Evolutionary conservation across 208 protist genomes (phyloP).

Genomic region (Acanthamoeba lugdunensis): DNA sequence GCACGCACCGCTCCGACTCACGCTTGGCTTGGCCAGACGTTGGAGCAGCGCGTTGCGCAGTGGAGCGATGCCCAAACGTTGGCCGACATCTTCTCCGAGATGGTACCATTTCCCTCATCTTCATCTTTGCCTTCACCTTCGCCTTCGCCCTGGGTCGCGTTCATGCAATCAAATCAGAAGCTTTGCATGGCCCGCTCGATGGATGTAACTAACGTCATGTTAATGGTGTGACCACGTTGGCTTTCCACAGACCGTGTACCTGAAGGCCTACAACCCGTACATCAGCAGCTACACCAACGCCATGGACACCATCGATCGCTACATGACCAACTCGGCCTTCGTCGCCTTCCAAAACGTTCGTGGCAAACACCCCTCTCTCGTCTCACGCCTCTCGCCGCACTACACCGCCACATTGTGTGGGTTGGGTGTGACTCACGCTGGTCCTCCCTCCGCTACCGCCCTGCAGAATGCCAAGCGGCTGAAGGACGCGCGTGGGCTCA

Average conservation of each 20-base stretch:
- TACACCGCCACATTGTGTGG: too few relatives aligned
- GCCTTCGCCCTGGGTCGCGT: neutral
- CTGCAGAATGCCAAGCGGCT: neutral
- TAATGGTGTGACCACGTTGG: neutral
- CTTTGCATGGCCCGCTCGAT: too few relatives aligned
- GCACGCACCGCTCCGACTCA: too few relatives aligned
- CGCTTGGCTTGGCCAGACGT: neutral
- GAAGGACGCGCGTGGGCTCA: constrained; percentile 1
- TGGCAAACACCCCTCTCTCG: neutral
- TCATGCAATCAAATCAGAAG: too few relatives aligned
- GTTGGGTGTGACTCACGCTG: neutral
- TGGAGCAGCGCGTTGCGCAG: constrained; percentile 31
- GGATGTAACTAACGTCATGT: neutral
- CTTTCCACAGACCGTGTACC: neutral
- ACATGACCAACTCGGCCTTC: neutral
- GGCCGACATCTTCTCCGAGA: constrained; percentile 47
- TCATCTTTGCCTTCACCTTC: neutral
- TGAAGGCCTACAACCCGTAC: constrained; percentile 56
- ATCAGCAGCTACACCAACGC: constrained; percentile 56
- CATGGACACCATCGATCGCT: constrained; percentile 39
- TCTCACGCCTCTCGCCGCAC: neutral
- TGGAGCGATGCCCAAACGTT: constrained; percentile 24
- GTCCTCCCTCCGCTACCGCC: neutral
- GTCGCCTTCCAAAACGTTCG: constrained; percentile 20
- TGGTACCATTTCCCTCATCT: neutral